These are phyloP conservation scores for Letharia columbiana DNA, from an alignment of 495 filamentous ascomycete genomes.

Conservation along the genomic window DNA sequence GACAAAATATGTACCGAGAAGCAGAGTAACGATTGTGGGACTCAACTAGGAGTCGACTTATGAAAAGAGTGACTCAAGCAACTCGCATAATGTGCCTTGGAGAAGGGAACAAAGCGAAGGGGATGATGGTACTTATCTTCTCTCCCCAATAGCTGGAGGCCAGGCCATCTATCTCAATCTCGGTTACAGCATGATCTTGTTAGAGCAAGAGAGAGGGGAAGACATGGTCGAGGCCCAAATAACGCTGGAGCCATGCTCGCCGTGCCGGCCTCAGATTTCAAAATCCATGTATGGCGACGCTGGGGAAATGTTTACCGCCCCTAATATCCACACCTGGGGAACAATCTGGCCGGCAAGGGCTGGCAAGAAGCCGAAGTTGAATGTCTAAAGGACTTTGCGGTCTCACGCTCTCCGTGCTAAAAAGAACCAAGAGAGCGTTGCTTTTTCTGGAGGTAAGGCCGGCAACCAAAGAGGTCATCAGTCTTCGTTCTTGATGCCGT, in stretches of 20 bases:
- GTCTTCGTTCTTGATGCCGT: neutral
- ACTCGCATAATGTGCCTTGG: neutral
- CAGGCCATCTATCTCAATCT: neutral
- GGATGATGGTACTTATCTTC: neutral
- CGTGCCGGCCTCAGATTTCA: neutral
- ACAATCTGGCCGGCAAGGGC: neutral
- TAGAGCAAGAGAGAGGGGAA: neutral
- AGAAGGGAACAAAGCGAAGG: neutral
- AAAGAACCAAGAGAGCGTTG: neutral
- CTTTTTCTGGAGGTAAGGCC: neutral
- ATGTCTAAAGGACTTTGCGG: neutral
- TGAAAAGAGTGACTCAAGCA: neutral
- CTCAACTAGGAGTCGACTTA: neutral
- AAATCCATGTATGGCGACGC: neutral
- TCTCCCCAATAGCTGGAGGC: neutral
- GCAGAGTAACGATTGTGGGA: neutral
- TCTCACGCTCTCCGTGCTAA: neutral
- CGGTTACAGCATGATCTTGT: neutral
- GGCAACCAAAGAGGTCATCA: neutral
- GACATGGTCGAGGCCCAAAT: neutral
- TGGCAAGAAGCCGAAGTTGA: neutral
- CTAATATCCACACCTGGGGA: neutral
- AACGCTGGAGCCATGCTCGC: neutral
- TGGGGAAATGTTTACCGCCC: neutral
- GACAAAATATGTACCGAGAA: neutral